Conservation (phyloP, 768 basidiomycete genomes). For the Auricularia cornea region DNA sequence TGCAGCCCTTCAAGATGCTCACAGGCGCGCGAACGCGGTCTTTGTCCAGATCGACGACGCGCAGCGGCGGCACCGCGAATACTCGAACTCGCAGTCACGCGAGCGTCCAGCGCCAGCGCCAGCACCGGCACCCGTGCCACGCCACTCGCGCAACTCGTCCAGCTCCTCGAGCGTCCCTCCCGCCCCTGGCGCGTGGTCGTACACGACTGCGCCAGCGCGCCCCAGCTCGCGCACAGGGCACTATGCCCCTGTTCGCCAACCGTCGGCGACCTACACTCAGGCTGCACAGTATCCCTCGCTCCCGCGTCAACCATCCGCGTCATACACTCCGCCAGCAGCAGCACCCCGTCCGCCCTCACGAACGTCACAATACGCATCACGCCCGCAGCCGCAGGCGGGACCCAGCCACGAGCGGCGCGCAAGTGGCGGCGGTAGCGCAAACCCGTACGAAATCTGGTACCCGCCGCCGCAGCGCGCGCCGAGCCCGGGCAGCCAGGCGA, state of each 20-base stretch:
- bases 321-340: conserved; percentile 27
- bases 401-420: neutral
- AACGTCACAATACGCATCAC: conserved; percentile 22
- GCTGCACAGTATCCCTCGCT: neutral
- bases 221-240: neutral
- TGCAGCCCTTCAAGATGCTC: neutral
- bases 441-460: neutral
- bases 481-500: neutral
- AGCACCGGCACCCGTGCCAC: neutral
- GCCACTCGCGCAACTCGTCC: neutral
- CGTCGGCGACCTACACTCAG: neutral
- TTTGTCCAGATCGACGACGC: neutral
- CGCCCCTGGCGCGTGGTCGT: neutral
- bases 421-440: too few relatives aligned
- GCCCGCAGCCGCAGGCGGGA: neutral
- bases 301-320: neutral
- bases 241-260: neutral
- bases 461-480: neutral
- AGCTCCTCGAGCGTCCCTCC: neutral
- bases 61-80: neutral
- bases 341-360: conserved; percentile 41
- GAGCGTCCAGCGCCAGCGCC: neutral
- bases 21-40: neutral
- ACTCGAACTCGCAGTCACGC: neutral
- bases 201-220: neutral